These are phyloP conservation scores for Aspergillus neotritici DNA, from an alignment of 2,329 filamentous ascomycete species.

Conservation along the genomic window DNA sequence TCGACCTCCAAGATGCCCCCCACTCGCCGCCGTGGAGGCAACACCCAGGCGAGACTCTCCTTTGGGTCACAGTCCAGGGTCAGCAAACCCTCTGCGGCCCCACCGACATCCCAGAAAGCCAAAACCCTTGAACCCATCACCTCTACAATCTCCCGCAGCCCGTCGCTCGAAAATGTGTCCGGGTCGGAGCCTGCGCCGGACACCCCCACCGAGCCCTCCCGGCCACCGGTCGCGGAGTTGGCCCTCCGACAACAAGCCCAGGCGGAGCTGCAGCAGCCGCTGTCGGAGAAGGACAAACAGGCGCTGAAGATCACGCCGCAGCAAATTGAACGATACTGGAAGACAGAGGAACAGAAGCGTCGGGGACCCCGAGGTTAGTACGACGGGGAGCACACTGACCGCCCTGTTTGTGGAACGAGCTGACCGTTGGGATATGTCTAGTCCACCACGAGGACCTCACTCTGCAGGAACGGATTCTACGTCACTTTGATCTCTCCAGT, in stretches of 20 bases:
- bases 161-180: slow-evolving; percentile 16
- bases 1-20: slow-evolving; percentile 34
- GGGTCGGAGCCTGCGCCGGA: slow-evolving; percentile 25
- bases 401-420: background rate
- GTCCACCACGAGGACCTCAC: slow-evolving; percentile 73
- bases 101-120: slow-evolving; percentile 26
- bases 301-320: slow-evolving; percentile 62
- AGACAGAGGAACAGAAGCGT: slow-evolving; percentile 61
- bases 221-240: slow-evolving; percentile 32
- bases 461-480: slow-evolving; percentile 74
- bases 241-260: slow-evolving; percentile 46
- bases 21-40: slow-evolving; percentile 33
- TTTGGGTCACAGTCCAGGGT: slow-evolving; percentile 55
- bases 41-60: slow-evolving; percentile 55
- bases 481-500: slow-evolving; percentile 86
- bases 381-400: background rate
- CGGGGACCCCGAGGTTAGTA: slow-evolving; percentile 53
- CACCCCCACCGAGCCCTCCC: slow-evolving; percentile 20
- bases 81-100: slow-evolving; percentile 49
- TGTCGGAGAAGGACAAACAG: slow-evolving; percentile 29
- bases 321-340: slow-evolving; percentile 75
- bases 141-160: slow-evolving; percentile 27
- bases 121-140: slow-evolving; percentile 33
- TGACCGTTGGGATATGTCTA: slow-evolving; percentile 13
- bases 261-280: slow-evolving; percentile 33